Evolutionary conservation across 2,329 filamentous ascomycete species (phyloP).

Genomic region (Orbilia quercus): DNA sequence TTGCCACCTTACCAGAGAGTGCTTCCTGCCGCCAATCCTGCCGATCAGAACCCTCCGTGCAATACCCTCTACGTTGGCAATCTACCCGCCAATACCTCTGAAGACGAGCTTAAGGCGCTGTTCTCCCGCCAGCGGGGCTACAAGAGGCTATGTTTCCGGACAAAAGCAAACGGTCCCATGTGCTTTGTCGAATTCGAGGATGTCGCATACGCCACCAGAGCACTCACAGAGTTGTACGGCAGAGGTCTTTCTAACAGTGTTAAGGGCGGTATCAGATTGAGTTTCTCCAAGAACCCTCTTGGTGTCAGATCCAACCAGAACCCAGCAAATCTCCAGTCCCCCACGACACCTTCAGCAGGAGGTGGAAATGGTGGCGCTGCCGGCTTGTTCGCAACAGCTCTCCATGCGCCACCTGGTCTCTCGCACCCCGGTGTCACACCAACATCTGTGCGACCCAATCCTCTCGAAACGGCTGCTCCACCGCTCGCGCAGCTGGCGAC

Average conservation of each 20-base stretch:
- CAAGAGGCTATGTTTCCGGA: conserved; percentile 92
- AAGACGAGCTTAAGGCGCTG: conserved; percentile 92
- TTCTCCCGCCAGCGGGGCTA: conserved; percentile 95
- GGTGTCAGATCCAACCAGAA: conserved; percentile 78
- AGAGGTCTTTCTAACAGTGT: conserved; percentile 87
- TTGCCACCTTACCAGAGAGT: conserved; percentile 57
- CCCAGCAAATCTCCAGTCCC: conserved; percentile 63
- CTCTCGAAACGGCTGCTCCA: conserved; percentile 30
- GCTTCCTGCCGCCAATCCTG: conserved; percentile 86
- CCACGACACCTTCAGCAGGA: conserved; percentile 38
- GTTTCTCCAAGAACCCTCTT: conserved; percentile 96
- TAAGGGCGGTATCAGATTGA: conserved; percentile 93
- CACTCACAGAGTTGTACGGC: conserved; percentile 88
- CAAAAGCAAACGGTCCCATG: conserved; percentile 96
- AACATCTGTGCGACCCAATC: conserved; percentile 39
- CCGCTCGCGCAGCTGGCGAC: conserved; percentile 36
- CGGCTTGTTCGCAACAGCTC: conserved; percentile 47
- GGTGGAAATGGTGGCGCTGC: conserved; percentile 27
- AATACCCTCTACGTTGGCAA: conserved; percentile 99
- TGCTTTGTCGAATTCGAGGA: conserved; percentile 99
- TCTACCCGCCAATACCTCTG: conserved; percentile 87
- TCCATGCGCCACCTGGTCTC: conserved; percentile 56
- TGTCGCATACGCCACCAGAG: conserved; percentile 88
- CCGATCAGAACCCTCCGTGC: conserved; percentile 95
- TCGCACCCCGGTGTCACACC: conserved; percentile 51